phyloP scores from a whole-genome alignment of 805 yeast species.

The Monosporozyma aerobia region DNA sequence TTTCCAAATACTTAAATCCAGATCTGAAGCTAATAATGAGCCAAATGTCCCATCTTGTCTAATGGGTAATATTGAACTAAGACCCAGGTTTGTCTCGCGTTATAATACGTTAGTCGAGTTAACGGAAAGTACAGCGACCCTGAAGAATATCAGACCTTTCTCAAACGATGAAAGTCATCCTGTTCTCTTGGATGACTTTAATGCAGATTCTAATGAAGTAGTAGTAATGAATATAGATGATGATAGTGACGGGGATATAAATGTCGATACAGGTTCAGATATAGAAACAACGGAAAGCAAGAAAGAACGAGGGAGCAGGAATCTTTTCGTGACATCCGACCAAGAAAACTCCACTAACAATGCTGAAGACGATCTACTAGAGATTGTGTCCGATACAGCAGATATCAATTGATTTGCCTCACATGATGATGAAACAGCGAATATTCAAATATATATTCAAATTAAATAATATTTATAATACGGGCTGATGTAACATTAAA shows the following conservation, averaged over 20 bases:
- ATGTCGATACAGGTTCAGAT: slow-evolving; percentile 4
- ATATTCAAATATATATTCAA: background rate
- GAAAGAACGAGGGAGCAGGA: background rate
- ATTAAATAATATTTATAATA: background rate
- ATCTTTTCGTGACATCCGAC: background rate
- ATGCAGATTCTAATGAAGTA: slow-evolving; percentile 7
- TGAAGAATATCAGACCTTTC: slow-evolving; percentile 24
- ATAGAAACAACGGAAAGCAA: background rate
- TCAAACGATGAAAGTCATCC: slow-evolving; percentile 28
- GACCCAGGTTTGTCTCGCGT: slow-evolving; percentile 28
- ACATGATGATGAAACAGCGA: background rate
- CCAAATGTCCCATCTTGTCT: slow-evolving; percentile 14
- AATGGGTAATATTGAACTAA: slow-evolving; percentile 12
- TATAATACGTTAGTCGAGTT: slow-evolving; percentile 29
- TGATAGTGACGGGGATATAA: slow-evolving; percentile 14
- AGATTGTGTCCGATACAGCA: slow-evolving; percentile 8
- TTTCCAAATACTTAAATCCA: slow-evolving; percentile 21
- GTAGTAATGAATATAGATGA: slow-evolving; percentile 22
- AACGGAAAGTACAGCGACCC: slow-evolving; percentile 26
- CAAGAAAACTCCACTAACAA: slow-evolving; percentile 1
- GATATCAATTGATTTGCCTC: background rate
- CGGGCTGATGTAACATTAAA: background rate
- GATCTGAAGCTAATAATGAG: slow-evolving; percentile 19
- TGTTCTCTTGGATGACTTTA: slow-evolving; percentile 23
- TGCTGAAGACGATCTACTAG: slow-evolving; percentile 13